Conservation (phyloP, 768 basidiomycete species). For the Suillus alpinus region DNA sequence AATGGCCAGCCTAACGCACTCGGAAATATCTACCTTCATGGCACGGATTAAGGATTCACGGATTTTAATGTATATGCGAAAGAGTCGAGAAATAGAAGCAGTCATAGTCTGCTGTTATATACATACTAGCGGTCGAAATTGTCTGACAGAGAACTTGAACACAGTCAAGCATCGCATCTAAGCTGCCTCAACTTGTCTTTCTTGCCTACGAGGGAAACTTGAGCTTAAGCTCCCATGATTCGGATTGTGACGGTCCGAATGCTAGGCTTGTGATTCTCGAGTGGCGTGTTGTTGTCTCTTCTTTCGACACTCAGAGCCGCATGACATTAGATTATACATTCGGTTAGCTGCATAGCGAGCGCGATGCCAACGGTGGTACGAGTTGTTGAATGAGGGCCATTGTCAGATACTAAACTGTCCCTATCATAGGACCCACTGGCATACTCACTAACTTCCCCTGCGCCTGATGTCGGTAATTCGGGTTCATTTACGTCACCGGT, state of each 20-base stretch:
- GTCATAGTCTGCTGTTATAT: neutral
- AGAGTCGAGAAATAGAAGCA: neutral
- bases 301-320: neutral
- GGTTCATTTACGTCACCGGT: slow-evolving; percentile 15
- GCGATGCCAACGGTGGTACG: neutral
- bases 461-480: slow-evolving; percentile 5
- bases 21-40: slow-evolving; percentile 45
- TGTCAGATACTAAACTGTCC: neutral
- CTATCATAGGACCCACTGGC: too few species aligned
- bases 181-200: too few species aligned
- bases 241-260: neutral
- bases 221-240: neutral
- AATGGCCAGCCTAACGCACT: slow-evolving; percentile 45
- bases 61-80: neutral
- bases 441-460: too few species aligned
- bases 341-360: neutral
- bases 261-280: neutral
- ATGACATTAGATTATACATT: neutral
- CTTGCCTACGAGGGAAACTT: too few species aligned
- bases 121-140: neutral
- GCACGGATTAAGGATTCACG: neutral
- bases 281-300: neutral
- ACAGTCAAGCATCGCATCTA: neutral
- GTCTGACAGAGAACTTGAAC: neutral
- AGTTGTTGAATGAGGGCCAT: neutral